phyloP scores from a whole-genome alignment of 1,139 yeast genomes.

The Debaryomycetaceae sp. region DNA sequence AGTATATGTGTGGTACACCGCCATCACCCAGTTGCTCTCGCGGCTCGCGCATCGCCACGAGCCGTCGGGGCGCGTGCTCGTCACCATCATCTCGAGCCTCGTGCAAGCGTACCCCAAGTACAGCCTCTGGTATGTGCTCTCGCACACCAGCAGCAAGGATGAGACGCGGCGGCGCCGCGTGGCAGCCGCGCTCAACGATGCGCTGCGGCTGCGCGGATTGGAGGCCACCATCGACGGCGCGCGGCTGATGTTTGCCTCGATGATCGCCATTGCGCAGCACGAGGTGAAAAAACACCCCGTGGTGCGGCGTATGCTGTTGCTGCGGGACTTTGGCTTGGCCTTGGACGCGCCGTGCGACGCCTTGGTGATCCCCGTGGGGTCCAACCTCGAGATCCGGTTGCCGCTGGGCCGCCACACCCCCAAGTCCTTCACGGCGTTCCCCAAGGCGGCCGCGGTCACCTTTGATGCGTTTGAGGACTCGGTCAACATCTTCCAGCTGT shows the following conservation, averaged over 20 bases:
- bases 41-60: slow-evolving; percentile 65
- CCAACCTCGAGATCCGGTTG: slow-evolving; percentile 63
- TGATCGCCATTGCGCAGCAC: slow-evolving; percentile 33
- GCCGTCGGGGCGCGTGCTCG: slow-evolving; percentile 53
- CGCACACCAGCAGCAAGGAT: slow-evolving; percentile 69
- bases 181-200: slow-evolving; percentile 20
- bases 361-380: slow-evolving; percentile 77
- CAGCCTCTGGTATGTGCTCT: slow-evolving; percentile 79
- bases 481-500: slow-evolving; percentile 69
- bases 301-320: slow-evolving; percentile 29
- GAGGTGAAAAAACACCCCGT: slow-evolving; percentile 33
- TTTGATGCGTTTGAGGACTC: slow-evolving; percentile 55
- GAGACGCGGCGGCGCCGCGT: slow-evolving; percentile 51
- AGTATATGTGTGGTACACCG: slow-evolving; percentile 73
- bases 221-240: slow-evolving; percentile 22
- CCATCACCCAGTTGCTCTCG: slow-evolving; percentile 80
- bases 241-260: slow-evolving; percentile 28
- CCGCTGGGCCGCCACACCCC: slow-evolving; percentile 48
- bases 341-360: slow-evolving; percentile 51
- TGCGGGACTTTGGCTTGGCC: slow-evolving; percentile 42
- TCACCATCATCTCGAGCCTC: slow-evolving; percentile 52
- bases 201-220: slow-evolving; percentile 12
- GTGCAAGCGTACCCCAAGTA: slow-evolving; percentile 72
- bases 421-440: slow-evolving; percentile 49
- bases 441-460: slow-evolving; percentile 48